A percentile compares a stretch with the other conserved stretches of the same genome.
phyloP scores from a whole-genome alignment of 1,284 basidiomycete genomes.

The Tausonia pullulans region DNA sequence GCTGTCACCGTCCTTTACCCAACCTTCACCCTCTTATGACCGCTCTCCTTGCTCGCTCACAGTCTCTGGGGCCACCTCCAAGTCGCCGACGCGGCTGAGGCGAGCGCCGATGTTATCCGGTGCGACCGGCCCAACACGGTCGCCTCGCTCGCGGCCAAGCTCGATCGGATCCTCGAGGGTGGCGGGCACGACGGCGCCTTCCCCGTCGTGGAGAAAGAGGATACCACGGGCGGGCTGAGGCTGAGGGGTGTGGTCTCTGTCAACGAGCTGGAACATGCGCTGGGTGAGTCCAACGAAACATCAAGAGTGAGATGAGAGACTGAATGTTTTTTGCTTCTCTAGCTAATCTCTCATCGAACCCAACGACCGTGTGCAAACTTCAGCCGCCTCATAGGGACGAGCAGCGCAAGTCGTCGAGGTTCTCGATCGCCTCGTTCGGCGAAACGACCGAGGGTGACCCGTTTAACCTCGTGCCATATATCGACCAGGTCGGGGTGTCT shows the following conservation, averaged over 20 bases:
- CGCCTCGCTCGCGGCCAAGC: conserved; percentile 52
- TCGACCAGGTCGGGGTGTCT: conserved; percentile 61
- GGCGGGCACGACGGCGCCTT: conserved; percentile 78
- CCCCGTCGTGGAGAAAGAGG: conserved; percentile 55
- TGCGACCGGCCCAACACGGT: conserved; percentile 61
- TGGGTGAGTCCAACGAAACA: conserved; percentile 47
- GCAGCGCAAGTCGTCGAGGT: conserved; percentile 25
- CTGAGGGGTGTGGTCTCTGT: conserved; percentile 88
- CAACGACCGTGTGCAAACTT: conserved; percentile 55
- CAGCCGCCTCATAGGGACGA: conserved; percentile 26
- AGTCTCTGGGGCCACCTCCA: conserved; percentile 61
- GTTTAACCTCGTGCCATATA: conserved; percentile 77
- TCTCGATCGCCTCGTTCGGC: conserved; percentile 49
- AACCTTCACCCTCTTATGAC: neutral
- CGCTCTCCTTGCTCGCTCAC: neutral
- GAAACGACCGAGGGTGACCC: conserved; percentile 35
- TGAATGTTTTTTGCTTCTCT: conserved; percentile 19
- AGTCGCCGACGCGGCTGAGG: conserved; percentile 59
- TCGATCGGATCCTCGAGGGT: conserved; percentile 46
- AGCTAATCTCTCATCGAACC: conserved; percentile 67
- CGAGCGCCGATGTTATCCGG: conserved; percentile 53
- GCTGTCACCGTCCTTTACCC: too few species aligned
- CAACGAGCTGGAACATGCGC: conserved; percentile 83
- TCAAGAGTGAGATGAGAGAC: conserved; percentile 1
- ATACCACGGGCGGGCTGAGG: conserved; percentile 40